phyloP scores from a whole-genome alignment of 495 filamentous ascomycete genomes.

The Cudoniella acicularis region DNA sequence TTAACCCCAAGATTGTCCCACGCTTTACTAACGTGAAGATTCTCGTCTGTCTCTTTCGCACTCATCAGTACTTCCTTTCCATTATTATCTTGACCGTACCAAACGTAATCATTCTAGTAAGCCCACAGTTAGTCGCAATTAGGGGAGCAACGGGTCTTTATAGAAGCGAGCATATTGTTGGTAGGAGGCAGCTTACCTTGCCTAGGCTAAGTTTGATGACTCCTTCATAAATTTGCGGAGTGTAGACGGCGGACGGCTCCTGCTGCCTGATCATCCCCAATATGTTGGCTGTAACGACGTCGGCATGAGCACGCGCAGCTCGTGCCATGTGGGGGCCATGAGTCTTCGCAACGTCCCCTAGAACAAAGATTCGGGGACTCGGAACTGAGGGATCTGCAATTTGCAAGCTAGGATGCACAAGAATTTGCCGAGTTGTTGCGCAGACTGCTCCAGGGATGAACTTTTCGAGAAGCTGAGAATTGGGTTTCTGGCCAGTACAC shows the following conservation, averaged over 20 bases:
- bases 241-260: background rate
- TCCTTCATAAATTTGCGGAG: background rate
- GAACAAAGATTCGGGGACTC: constrained; percentile 46
- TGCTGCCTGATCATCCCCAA: constrained; percentile 36
- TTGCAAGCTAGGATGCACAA: constrained; percentile 54
- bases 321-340: constrained; percentile 52
- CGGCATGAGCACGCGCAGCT: constrained; percentile 48
- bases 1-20: constrained; percentile 8
- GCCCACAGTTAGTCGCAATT: background rate
- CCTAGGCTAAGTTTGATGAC: constrained; percentile 17
- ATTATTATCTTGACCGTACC: constrained; percentile 1
- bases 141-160: background rate
- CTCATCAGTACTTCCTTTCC: constrained; percentile 5
- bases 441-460: constrained; percentile 43
- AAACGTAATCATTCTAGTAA: constrained; percentile 4
- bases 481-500: constrained; percentile 56
- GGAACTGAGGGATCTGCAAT: constrained; percentile 38
- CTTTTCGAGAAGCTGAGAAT: constrained; percentile 43
- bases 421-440: constrained; percentile 47
- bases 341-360: constrained; percentile 61
- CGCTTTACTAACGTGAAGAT: constrained; percentile 7
- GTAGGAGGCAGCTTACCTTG: background rate
- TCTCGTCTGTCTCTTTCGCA: background rate
- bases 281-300: constrained; percentile 52
- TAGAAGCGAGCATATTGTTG: background rate